Evolutionary conservation across 129 eudicot genomes (phyloP), one percentile per base, ranked within the genome.

Genomic region (Heracleum sosnowskyi): DNA sequence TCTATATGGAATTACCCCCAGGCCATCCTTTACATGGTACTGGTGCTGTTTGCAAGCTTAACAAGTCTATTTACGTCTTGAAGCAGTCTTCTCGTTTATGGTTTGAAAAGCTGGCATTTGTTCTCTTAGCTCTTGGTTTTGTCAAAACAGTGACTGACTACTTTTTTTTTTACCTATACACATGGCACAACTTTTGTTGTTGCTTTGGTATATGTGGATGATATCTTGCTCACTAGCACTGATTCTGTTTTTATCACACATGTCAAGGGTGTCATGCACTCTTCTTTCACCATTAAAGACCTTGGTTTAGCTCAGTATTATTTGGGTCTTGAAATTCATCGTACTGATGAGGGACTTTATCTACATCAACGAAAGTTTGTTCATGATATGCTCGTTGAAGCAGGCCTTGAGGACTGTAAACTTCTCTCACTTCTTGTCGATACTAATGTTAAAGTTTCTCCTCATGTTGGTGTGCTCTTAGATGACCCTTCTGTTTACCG

Each of bases 91-190:
- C 41, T 13, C 26, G 69, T 18, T 0, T 66, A 5, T 79, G 81
- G 76, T 78, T 68, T 69, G 47, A 77, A 18, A 79, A 79, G n/a
- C 7, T 79, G 3, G 11, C 82, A n/a, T 6, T 35, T 16, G 3
- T 68, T 0, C 20, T 79, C 1, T 0, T 22, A 18, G 8, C 11
- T 1, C 11, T 8, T 24, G 77, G 82, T 7, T 79, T 49, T 24
- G 0, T 6, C 1, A 78, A 40, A 17, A 71, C 62, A 5, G 1
- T 6, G 0, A 28, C 62, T 35, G 78, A 79, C 33, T 79, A 72
- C n/a, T 39, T 70, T 72, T 1, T 37, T 79, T 11, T 79, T 79
- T 6, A 49, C 44, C 0, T 33, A 28, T 1, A 18, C 0, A 0
- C 0, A 35, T 0, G 72, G 36, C 13, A 7, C 4, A 7, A 1